A percentile compares a stretch with the other conserved stretches of the same genome.
Evolutionary conservation across 2,329 filamentous ascomycete genomes (phyloP).

Genomic region (Pleurostoma richardsiae): DNA sequence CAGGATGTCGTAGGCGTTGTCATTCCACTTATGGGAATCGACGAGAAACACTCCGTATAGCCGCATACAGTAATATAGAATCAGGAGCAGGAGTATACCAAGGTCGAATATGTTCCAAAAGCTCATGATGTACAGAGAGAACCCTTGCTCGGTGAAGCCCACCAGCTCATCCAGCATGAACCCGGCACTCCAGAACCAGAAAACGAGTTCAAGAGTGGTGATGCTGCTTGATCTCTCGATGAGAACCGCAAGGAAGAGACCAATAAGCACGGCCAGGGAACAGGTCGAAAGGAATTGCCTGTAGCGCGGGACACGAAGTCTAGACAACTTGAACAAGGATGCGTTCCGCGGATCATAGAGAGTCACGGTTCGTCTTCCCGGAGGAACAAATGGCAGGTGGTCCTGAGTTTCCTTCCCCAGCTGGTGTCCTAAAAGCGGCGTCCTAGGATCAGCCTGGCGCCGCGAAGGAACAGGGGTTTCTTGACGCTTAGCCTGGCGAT

Average conservation of each 20-base stretch:
- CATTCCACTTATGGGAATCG: slow-evolving; percentile 68
- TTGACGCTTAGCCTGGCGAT: slow-evolving; percentile 47
- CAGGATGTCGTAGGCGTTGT: slow-evolving; percentile 89
- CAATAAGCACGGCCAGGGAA: slow-evolving; percentile 80
- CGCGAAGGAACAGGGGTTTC: slow-evolving; percentile 13
- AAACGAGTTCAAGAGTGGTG: slow-evolving; percentile 77
- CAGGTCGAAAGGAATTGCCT: slow-evolving; percentile 84
- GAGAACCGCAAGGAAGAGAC: slow-evolving; percentile 80
- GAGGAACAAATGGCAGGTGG: slow-evolving; percentile 16
- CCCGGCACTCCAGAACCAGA: slow-evolving; percentile 97
- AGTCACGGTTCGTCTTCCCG: slow-evolving; percentile 67
- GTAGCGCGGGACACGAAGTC: slow-evolving; percentile 86
- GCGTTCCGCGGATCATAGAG: slow-evolving; percentile 89
- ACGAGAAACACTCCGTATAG: slow-evolving; percentile 82
- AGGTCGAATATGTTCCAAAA: slow-evolving; percentile 97
- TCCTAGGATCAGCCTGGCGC: slow-evolving; percentile 37
- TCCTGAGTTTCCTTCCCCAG: slow-evolving; percentile 21
- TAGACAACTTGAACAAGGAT: slow-evolving; percentile 85
- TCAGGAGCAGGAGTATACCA: slow-evolving; percentile 78
- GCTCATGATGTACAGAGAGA: slow-evolving; percentile 93
- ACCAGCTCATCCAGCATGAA: slow-evolving; percentile 97
- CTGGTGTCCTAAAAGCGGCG: slow-evolving; percentile 43
- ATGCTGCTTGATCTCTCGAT: slow-evolving; percentile 71
- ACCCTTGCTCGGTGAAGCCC: slow-evolving; percentile 94
- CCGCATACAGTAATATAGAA: slow-evolving; percentile 85